Percentiles rank a stretch among this genome's conserved stretches.
These are phyloP conservation scores for Teratosphaeria gauchensis DNA, from an alignment of 2,329 filamentous ascomycete species.

Conservation along the genomic window DNA sequence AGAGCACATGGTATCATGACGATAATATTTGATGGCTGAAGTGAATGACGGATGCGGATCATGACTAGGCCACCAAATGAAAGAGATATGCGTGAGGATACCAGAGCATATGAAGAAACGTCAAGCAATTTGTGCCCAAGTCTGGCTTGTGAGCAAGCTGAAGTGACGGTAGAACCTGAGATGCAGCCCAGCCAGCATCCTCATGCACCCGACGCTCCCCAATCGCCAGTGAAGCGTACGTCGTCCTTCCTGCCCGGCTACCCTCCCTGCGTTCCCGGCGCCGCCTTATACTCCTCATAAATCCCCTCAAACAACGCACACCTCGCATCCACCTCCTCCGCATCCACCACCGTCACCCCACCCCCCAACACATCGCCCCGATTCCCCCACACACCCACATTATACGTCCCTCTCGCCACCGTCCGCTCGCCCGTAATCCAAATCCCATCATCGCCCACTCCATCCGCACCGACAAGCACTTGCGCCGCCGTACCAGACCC, in stretches of 20 bases:
- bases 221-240: neutral
- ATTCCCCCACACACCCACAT: constrained; percentile 20
- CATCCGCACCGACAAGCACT: constrained; percentile 14
- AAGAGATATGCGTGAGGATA: neutral
- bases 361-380: constrained; percentile 12
- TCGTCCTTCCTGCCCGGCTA: no score
- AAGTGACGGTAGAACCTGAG: neutral
- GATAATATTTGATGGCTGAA: neutral
- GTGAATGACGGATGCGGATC: neutral
- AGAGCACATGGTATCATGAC: neutral
- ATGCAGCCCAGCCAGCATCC: neutral
- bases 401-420: constrained; percentile 11
- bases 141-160: neutral
- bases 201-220: neutral
- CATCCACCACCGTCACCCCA: constrained; percentile 23
- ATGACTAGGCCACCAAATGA: neutral
- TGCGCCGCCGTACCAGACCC: constrained; percentile 14
- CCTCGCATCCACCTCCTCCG: constrained; percentile 18
- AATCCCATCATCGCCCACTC: constrained; percentile 13
- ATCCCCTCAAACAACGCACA: constrained; percentile 17
- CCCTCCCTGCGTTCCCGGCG: neutral
- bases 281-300: constrained; percentile 7
- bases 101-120: neutral
- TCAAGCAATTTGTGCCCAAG: neutral
- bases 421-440: constrained; percentile 10